Percentiles rank a stretch among this genome's conserved stretches.
phyloP scores from a whole-genome alignment of 768 basidiomycete genomes.

The Boletellus emodensis region DNA sequence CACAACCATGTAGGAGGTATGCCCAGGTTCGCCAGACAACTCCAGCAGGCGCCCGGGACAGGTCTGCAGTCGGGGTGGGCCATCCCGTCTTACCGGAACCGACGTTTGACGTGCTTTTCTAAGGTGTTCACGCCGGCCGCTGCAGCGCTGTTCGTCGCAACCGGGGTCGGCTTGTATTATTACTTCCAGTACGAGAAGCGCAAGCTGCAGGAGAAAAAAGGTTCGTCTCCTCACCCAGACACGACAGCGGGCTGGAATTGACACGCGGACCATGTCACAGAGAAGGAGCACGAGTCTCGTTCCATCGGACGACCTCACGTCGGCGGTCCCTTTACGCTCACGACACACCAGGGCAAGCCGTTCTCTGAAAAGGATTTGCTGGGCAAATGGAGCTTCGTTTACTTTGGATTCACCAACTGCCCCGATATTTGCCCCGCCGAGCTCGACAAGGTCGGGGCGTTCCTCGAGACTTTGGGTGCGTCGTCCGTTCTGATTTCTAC shows the following conservation, averaged over 20 bases:
- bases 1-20: slow-evolving; percentile 13
- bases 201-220: slow-evolving; percentile 68
- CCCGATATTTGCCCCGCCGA: slow-evolving; percentile 99
- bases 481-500: neutral
- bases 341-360: slow-evolving; percentile 55
- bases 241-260: neutral
- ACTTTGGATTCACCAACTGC: slow-evolving; percentile 99
- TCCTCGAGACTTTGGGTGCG: slow-evolving; percentile 72
- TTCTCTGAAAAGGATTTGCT: slow-evolving; percentile 83
- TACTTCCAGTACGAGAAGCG: slow-evolving; percentile 91
- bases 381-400: slow-evolving; percentile 88
- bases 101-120: neutral
- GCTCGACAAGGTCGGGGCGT: slow-evolving; percentile 86
- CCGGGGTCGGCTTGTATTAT: slow-evolving; percentile 76
- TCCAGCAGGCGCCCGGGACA: slow-evolving; percentile 29
- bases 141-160: slow-evolving; percentile 77
- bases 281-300: slow-evolving; percentile 67
- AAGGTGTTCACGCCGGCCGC: slow-evolving; percentile 92
- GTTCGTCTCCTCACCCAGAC: slow-evolving; percentile 38
- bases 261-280: slow-evolving; percentile 34
- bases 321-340: slow-evolving; percentile 85
- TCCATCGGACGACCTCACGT: slow-evolving; percentile 83
- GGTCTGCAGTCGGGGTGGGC: slow-evolving; percentile 34
- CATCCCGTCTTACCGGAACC: neutral
- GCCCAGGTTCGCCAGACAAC: slow-evolving; percentile 18